These are phyloP conservation scores for Barnettozyma pratensis DNA, from an alignment of 805 yeast species.

Conservation along the genomic window DNA sequence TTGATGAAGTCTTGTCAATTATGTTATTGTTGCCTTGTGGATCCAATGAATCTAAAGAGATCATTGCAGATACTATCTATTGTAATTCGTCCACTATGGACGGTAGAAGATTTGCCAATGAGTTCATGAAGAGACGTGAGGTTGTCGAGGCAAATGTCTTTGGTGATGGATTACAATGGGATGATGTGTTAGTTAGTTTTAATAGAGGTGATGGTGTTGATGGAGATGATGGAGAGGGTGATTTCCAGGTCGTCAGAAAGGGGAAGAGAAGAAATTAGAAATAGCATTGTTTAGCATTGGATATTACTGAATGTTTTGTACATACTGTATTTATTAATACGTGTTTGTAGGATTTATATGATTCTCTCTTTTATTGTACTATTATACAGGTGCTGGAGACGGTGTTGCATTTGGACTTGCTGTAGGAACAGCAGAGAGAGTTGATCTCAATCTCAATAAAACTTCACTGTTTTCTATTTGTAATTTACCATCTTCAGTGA, in stretches of 20 bases:
- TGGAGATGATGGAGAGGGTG: constrained; percentile 43
- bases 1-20: constrained; percentile 73
- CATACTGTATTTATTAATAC: no score
- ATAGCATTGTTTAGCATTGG: background rate
- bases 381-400: background rate
- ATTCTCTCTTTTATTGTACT: background rate
- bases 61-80: constrained; percentile 89
- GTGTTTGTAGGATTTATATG: background rate
- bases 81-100: constrained; percentile 87
- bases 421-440: constrained; percentile 1
- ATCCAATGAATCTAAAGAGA: constrained; percentile 61
- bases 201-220: constrained; percentile 17
- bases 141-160: constrained; percentile 54
- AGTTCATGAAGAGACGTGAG: constrained; percentile 74
- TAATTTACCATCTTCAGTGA: constrained; percentile 15
- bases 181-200: constrained; percentile 46
- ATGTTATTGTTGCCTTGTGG: constrained; percentile 76
- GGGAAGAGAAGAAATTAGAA: constrained; percentile 39
- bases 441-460: constrained; percentile 1
- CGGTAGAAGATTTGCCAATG: constrained; percentile 90
- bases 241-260: constrained; percentile 65
- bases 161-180: constrained; percentile 58
- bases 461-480: constrained; percentile 2
- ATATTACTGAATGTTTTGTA: no score
- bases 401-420: background rate